Conservation (phyloP, 176 grass and related monocot species). For the Elymus sibiricus region DNA sequence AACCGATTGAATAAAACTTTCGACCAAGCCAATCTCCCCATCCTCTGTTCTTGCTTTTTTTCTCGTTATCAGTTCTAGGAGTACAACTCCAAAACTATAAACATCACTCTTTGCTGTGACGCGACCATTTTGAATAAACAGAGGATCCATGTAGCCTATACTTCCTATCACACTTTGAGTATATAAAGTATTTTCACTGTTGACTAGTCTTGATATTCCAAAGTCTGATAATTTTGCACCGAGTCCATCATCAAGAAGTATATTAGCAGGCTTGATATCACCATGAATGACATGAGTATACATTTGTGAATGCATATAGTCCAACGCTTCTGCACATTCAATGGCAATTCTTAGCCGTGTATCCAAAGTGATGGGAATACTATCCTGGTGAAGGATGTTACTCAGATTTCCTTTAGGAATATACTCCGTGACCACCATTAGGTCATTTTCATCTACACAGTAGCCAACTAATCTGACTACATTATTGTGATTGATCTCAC, state of each 20-base stretch:
- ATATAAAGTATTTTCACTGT: not conserved
- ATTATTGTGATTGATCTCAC: conserved; percentile 22
- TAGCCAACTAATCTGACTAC: not conserved
- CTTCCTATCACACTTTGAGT: not conserved
- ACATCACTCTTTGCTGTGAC: too few species aligned
- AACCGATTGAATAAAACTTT: not conserved
- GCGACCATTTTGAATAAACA: too few species aligned
- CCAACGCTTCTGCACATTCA: not conserved
- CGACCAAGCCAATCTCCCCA: not conserved
- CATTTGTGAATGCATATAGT: conserved; percentile 23
- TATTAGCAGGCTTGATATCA: conserved; percentile 22
- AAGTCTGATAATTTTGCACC: not conserved
- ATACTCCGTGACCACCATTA: not conserved
- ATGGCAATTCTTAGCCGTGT: not conserved
- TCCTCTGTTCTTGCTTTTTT: not conserved
- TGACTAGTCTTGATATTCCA: not conserved
- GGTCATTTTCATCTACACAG: not conserved
- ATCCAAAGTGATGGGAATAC: not conserved
- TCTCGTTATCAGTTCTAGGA: too few species aligned
- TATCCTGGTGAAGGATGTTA: not conserved
- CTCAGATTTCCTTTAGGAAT: not conserved
- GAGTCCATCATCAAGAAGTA: not conserved
- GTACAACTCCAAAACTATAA: too few species aligned
- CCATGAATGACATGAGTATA: conserved; percentile 12
- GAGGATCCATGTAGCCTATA: too few species aligned